Evolutionary conservation across 495 filamentous ascomycete species (phyloP).

Genomic region (Penicillium alfredii): DNA sequence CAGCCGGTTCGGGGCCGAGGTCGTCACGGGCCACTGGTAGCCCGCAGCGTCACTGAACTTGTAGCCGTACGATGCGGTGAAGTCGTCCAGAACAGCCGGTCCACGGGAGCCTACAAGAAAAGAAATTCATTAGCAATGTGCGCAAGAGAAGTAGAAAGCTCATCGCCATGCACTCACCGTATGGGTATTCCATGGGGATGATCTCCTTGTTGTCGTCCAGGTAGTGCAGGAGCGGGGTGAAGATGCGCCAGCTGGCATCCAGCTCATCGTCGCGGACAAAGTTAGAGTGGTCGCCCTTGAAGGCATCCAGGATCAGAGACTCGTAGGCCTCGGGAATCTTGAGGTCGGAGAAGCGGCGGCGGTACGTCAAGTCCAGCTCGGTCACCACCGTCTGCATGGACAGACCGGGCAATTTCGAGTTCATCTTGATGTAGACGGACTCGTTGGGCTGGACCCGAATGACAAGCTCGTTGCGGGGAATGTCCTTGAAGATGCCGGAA

Average conservation of each 20-base stretch:
- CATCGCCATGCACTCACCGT: constrained; percentile 63
- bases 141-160: not conserved
- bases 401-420: constrained; percentile 96
- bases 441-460: constrained; percentile 99
- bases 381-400: constrained; percentile 99
- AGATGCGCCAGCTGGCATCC: constrained; percentile 98
- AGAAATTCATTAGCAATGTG: constrained; percentile 1
- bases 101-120: constrained; percentile 74
- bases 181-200: constrained; percentile 99
- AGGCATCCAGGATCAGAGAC: constrained; percentile 90
- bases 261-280: constrained; percentile 99
- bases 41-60: constrained; percentile 97
- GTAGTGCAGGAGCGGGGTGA: constrained; percentile 95
- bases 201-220: constrained; percentile 99
- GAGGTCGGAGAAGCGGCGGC: constrained; percentile 95
- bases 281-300: constrained; percentile 99
- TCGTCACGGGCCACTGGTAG: constrained; percentile 82
- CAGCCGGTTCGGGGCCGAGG: constrained; percentile 65
- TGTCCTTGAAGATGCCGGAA: constrained; percentile 99
- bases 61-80: constrained; percentile 95
- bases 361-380: constrained; percentile 96
- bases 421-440: constrained; percentile 99
- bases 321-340: constrained; percentile 99
- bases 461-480: constrained; percentile 97
- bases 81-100: constrained; percentile 94